phyloP scores from a whole-genome alignment of 495 filamentous ascomycete species.

The Penicillium alfredii region DNA sequence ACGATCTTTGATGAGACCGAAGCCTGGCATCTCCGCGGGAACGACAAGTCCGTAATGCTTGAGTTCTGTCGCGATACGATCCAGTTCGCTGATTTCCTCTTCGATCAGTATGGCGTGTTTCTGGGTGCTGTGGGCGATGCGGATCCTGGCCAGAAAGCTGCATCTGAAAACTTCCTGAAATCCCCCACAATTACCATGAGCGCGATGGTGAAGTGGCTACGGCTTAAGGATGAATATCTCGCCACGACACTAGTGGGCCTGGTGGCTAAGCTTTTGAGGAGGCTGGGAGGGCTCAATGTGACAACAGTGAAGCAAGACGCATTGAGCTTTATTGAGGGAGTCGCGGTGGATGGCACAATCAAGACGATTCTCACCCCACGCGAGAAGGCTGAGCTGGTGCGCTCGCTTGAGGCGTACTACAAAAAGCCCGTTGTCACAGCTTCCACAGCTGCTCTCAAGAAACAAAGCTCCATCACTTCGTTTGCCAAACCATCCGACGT shows the following conservation, averaged over 20 bases:
- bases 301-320: conserved; percentile 55
- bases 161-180: conserved; percentile 43
- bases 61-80: conserved; percentile 92
- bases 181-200: conserved; percentile 58
- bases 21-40: conserved; percentile 61
- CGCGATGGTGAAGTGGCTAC: conserved; percentile 72
- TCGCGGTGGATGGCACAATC: conserved; percentile 50
- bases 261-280: conserved; percentile 63
- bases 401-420: conserved; percentile 71
- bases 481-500: conserved; percentile 44
- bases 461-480: conserved; percentile 63
- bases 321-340: conserved; percentile 54
- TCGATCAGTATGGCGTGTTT: conserved; percentile 76
- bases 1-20: conserved; percentile 82
- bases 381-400: conserved; percentile 76
- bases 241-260: conserved; percentile 63
- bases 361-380: conserved; percentile 67
- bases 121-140: conserved; percentile 55
- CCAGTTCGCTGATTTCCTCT: conserved; percentile 79
- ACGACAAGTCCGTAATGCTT: conserved; percentile 69
- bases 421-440: conserved; percentile 48
- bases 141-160: conserved; percentile 35
- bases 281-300: conserved; percentile 64
- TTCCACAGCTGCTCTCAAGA: conserved; percentile 46
- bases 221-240: conserved; percentile 79